A percentile compares a stretch with the other conserved stretches of the same genome.
Conservation (phyloP, 345 rosid genomes). For the Eucalyptus sp. region DNA sequence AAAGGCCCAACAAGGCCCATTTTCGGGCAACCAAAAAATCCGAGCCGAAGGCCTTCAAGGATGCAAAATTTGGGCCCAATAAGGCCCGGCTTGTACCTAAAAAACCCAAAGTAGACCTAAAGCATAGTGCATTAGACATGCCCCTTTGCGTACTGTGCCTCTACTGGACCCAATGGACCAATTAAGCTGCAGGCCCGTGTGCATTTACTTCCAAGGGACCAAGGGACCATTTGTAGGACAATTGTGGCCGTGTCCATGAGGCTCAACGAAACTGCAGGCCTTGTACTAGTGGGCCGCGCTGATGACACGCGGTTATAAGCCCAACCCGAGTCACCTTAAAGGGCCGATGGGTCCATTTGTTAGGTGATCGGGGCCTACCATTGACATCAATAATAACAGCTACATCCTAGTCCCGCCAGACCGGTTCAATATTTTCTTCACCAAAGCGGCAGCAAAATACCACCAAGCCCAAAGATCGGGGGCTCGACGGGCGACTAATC, state of each 20-base stretch:
- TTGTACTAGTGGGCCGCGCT: background rate
- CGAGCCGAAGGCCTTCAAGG: background rate
- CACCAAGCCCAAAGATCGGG: background rate
- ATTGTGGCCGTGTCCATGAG: background rate
- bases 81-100: background rate
- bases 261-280: background rate
- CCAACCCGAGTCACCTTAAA: background rate
- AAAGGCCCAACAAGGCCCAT: background rate
- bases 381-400: background rate
- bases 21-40: background rate
- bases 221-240: background rate
- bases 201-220: background rate
- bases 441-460: background rate
- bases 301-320: background rate
- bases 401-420: background rate
- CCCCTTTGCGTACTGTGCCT: background rate
- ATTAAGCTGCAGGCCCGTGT: background rate
- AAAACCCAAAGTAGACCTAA: background rate
- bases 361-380: background rate
- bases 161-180: background rate
- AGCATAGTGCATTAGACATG: background rate
- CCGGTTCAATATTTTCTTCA: background rate
- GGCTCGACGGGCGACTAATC: background rate
- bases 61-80: background rate
- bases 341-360: background rate